A percentile compares a stretch with the other conserved stretches of the same genome.
Conservation (phyloP, 106 monocot species). For the Narthecium ossifragum region DNA sequence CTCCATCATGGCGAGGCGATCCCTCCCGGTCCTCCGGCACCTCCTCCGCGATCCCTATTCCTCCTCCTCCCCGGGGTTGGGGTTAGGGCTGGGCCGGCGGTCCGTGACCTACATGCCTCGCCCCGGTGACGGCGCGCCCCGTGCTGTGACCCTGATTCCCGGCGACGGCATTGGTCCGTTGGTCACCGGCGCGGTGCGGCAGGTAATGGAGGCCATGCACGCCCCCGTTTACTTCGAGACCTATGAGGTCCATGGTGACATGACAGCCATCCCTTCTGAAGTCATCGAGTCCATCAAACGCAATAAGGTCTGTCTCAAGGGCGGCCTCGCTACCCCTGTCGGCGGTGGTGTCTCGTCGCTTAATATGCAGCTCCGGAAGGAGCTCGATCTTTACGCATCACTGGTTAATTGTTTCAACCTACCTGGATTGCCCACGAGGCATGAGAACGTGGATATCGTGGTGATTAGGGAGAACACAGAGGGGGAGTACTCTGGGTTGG, state of each 20-base stretch:
- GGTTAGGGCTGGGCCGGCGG: not conserved
- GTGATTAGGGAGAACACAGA: conserved; percentile 18
- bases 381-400: conserved; percentile 15
- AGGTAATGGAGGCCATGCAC: conserved; percentile 20
- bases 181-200: conserved; percentile 11
- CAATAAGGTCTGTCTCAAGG: conserved; percentile 17
- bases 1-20: not conserved
- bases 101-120: conserved; percentile 16
- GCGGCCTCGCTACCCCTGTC: conserved; percentile 12
- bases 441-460: conserved; percentile 15
- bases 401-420: conserved; percentile 16
- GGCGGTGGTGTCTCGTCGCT: conserved; percentile 16
- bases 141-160: conserved; percentile 8
- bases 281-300: conserved; percentile 11
- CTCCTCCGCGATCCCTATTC: not conserved
- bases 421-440: conserved; percentile 12
- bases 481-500: conserved; percentile 16
- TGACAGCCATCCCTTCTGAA: conserved; percentile 6
- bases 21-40: not conserved
- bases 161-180: conserved; percentile 15
- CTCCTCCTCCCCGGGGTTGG: not conserved
- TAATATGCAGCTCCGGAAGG: conserved; percentile 12
- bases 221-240: conserved; percentile 14
- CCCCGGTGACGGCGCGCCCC: conserved; percentile 13
- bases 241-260: conserved; percentile 15